Conservation (phyloP, 441 rosid genomes). For the Hypseocharis bilobata region DNA sequence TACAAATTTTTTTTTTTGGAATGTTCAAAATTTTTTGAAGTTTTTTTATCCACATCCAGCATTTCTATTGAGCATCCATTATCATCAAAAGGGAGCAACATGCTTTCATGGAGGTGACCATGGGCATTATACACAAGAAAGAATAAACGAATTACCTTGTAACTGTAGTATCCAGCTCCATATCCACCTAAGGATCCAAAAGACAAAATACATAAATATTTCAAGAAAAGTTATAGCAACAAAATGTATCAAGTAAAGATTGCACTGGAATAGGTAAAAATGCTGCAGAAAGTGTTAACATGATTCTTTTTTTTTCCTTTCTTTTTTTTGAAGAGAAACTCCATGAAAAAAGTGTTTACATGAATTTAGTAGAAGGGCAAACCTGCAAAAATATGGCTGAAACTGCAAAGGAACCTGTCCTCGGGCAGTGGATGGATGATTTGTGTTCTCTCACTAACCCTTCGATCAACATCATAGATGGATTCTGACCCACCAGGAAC, state of each 20-base stretch:
- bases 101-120: not conserved
- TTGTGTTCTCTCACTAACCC: constrained; percentile 56
- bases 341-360: not conserved
- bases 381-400: constrained; percentile 86
- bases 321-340: no score
- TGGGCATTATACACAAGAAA: not conserved
- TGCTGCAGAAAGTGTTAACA: not conserved
- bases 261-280: constrained; percentile 1
- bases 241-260: constrained; percentile 2
- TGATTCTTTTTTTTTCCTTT: no score
- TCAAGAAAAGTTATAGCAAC: no score
- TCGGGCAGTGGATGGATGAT: constrained; percentile 71
- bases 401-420: constrained; percentile 79
- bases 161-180: constrained; percentile 93
- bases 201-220: constrained; percentile 12
- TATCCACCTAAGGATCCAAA: constrained; percentile 58
- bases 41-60: not conserved
- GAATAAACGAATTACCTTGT: constrained; percentile 49
- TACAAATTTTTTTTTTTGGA: no score
- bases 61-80: not conserved
- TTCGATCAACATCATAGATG: constrained; percentile 63
- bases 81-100: not conserved
- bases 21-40: not conserved
- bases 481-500: constrained; percentile 65
- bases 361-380: constrained; percentile 3